Evolutionary conservation across 2,329 filamentous ascomycete species (phyloP).

Genomic region (Orbilia blumenaviensis): DNA sequence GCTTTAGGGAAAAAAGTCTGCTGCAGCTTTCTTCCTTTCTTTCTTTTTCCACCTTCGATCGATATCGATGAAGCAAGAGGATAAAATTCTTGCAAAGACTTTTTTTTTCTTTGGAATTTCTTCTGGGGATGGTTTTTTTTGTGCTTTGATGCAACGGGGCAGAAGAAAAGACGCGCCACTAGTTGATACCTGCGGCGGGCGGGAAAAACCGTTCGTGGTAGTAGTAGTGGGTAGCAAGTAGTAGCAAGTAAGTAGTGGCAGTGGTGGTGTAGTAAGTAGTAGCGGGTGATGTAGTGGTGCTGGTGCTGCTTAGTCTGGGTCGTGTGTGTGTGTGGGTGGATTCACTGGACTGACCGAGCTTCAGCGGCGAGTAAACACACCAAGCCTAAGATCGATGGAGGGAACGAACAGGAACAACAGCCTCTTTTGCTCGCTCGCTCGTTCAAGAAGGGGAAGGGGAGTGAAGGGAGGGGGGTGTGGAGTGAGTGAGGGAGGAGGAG

Average conservation of each 20-base stretch:
- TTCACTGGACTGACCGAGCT: constrained; percentile 52
- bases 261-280: too few relatives aligned
- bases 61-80: constrained; percentile 32
- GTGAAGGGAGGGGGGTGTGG: constrained; percentile 5
- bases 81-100: constrained; percentile 16
- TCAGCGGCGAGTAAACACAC: constrained; percentile 51
- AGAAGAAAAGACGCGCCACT: constrained; percentile 48
- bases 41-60: neutral
- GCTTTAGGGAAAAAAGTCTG: neutral
- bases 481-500: constrained; percentile 20
- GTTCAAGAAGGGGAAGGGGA: neutral
- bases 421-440: too few relatives aligned
- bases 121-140: neutral
- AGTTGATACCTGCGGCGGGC: constrained; percentile 31
- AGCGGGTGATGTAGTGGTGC: neutral
- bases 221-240: too few relatives aligned
- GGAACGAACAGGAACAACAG: constrained; percentile 5
- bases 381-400: too few relatives aligned
- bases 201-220: constrained; percentile 24
- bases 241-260: neutral
- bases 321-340: constrained; percentile 33
- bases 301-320: constrained; percentile 8
- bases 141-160: neutral
- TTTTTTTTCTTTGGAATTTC: constrained; percentile 4
- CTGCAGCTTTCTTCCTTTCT: neutral